Conservation (phyloP, 192 early-diverging fungal genomes). For the Coemansia sp. region DNA sequence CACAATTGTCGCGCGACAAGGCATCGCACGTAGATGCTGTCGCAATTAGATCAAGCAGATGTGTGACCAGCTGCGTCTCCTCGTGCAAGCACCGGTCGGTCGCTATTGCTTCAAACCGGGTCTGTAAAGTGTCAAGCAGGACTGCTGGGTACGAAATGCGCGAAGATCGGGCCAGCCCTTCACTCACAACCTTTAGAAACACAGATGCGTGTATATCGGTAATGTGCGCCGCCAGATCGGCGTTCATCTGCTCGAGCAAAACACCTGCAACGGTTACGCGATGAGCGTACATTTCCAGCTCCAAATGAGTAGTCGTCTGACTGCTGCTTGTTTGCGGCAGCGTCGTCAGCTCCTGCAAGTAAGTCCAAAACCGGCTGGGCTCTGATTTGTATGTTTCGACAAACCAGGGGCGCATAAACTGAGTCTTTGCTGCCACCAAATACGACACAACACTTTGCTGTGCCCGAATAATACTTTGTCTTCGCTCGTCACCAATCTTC, state of each 20-base stretch:
- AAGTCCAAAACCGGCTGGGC: conserved; percentile 19
- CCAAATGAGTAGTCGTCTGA: conserved; percentile 12
- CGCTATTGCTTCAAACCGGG: conserved; percentile 4
- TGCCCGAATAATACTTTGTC: conserved; percentile 24
- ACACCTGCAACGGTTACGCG: conserved; percentile 32
- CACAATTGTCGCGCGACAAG: conserved; percentile 17
- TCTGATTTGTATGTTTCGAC: conserved; percentile 7
- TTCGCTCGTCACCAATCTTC: conserved; percentile 33
- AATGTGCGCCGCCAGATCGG: conserved; percentile 28
- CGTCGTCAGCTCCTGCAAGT: conserved; percentile 23
- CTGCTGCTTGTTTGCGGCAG: conserved; percentile 5
- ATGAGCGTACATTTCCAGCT: conserved; percentile 33
- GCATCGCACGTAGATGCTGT: conserved; percentile 7
- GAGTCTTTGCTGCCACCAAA: conserved; percentile 15
- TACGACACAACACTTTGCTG: conserved; percentile 33
- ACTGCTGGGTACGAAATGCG: conserved; percentile 10
- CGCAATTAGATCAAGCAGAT: conserved; percentile 28
- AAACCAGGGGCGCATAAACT: conserved; percentile 47
- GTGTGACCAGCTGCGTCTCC: conserved; percentile 9
- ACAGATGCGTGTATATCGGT: conserved; percentile 12
- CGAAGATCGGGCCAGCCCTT: not conserved
- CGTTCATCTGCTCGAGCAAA: conserved; percentile 42
- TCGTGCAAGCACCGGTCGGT: conserved; percentile 6
- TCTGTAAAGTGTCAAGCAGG: conserved; percentile 1
- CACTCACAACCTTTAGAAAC: conserved; percentile 20